Evolutionary conservation across 192 early-diverging fungal genomes (phyloP).

Genomic region (Coemansia sp.): DNA sequence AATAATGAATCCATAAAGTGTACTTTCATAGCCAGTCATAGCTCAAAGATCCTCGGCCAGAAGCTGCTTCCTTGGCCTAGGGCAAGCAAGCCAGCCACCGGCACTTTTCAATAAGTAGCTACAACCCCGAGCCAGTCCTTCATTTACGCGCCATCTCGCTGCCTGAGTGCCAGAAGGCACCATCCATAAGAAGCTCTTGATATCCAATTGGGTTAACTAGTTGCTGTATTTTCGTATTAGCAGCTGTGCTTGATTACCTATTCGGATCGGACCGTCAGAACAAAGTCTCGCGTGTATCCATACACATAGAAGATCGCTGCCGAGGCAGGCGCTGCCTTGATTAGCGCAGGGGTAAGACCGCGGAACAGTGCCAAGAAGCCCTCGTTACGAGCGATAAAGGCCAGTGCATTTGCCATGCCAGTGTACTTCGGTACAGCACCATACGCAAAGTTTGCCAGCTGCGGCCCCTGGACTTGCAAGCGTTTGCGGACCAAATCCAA

Average conservation of each 20-base stretch:
- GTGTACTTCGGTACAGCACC: constrained; percentile 65
- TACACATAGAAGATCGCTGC: constrained; percentile 89
- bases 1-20: too few species aligned
- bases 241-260: background rate
- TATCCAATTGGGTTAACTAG: too few species aligned
- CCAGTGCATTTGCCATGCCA: constrained; percentile 61
- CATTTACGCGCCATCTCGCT: too few species aligned
- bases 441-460: constrained; percentile 59
- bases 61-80: too few species aligned
- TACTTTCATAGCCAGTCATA: too few species aligned
- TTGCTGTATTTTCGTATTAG: too few species aligned
- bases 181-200: too few species aligned
- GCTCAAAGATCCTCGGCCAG: too few species aligned
- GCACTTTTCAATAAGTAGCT: too few species aligned
- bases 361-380: constrained; percentile 85
- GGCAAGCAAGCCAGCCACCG: too few species aligned
- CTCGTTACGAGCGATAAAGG: constrained; percentile 69
- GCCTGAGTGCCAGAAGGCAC: too few species aligned
- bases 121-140: too few species aligned
- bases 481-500: constrained; percentile 83
- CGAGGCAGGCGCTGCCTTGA: constrained; percentile 84
- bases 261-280: constrained; percentile 31
- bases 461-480: constrained; percentile 78
- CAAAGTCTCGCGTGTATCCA: constrained; percentile 59
- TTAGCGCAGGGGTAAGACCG: constrained; percentile 75